phyloP scores from a whole-genome alignment of 108 stramenopile genomes.

The Nitzschia palea region DNA sequence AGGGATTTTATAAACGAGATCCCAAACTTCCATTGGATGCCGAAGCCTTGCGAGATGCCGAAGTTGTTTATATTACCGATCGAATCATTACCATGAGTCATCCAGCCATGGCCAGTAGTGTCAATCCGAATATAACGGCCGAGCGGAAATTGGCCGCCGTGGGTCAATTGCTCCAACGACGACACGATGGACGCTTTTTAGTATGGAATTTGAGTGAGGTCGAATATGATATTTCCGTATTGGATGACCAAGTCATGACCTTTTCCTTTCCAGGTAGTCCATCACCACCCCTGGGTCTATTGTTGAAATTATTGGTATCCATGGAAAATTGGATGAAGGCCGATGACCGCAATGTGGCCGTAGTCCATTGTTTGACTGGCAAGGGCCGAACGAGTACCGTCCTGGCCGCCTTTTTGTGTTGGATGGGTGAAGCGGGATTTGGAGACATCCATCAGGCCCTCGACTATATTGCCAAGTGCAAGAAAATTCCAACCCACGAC shows the following conservation, averaged over 20 bases:
- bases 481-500: slow-evolving; percentile 62
- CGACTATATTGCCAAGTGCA: slow-evolving; percentile 85
- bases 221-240: slow-evolving; percentile 77
- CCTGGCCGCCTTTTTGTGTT: slow-evolving; percentile 88
- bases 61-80: slow-evolving; percentile 87
- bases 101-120: slow-evolving; percentile 61
- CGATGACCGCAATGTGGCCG: slow-evolving; percentile 88
- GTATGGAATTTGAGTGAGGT: slow-evolving; percentile 97
- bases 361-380: slow-evolving; percentile 96
- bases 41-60: slow-evolving; percentile 70
- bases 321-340: slow-evolving; percentile 96
- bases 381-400: slow-evolving; percentile 90
- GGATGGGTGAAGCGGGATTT: slow-evolving; percentile 94
- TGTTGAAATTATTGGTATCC: slow-evolving; percentile 83
- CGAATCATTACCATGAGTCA: slow-evolving; percentile 77
- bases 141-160: slow-evolving; percentile 77
- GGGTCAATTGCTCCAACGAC: slow-evolving; percentile 66
- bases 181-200: slow-evolving; percentile 83
- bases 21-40: slow-evolving; percentile 61
- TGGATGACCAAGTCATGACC: slow-evolving; percentile 90
- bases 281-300: slow-evolving; percentile 91
- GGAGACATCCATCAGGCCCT: slow-evolving; percentile 74
- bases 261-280: slow-evolving; percentile 94
- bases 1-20: slow-evolving; percentile 50
- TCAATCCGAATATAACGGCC: slow-evolving; percentile 62